phyloP scores from a whole-genome alignment of 257 asterid species.

The Solanum lycopersicoides region DNA sequence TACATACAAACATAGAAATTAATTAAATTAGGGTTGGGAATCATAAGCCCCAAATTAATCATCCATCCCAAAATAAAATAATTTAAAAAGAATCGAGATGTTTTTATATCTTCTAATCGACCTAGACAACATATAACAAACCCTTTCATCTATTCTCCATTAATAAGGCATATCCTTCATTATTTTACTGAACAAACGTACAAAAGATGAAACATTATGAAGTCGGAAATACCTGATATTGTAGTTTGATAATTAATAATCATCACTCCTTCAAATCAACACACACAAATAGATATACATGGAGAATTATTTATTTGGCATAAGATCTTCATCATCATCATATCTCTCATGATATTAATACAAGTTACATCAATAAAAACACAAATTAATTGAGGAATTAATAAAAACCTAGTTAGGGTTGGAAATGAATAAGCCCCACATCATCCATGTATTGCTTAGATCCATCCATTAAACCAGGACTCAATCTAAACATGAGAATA shows the following conservation, averaged over 20 bases:
- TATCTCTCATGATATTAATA: neutral
- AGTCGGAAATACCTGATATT: neutral
- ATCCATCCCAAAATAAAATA: neutral
- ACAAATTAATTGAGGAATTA: neutral
- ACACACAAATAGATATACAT: neutral
- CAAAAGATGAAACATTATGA: neutral
- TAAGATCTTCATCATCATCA: neutral
- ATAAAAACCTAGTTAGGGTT: neutral
- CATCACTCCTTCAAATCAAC: neutral
- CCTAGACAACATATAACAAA: neutral
- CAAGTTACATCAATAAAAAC: neutral
- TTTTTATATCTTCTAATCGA: neutral
- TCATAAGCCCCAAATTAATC: too few species aligned
- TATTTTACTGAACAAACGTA: neutral
- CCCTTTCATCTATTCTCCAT: neutral
- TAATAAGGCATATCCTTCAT: neutral
- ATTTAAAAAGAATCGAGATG: neutral
- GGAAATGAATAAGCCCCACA: neutral
- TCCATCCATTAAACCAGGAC: slow-evolving; percentile 17
- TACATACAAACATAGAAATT: neutral
- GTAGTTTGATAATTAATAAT: neutral
- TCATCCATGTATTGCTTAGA: slow-evolving; percentile 10
- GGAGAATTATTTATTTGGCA: neutral
- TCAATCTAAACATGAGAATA: slow-evolving; percentile 30
- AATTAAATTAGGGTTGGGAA: too few species aligned